Base-by-base conservation (phyloP, 2,329 filamentous ascomycete species). In the Clarireedia paspali region DNA sequence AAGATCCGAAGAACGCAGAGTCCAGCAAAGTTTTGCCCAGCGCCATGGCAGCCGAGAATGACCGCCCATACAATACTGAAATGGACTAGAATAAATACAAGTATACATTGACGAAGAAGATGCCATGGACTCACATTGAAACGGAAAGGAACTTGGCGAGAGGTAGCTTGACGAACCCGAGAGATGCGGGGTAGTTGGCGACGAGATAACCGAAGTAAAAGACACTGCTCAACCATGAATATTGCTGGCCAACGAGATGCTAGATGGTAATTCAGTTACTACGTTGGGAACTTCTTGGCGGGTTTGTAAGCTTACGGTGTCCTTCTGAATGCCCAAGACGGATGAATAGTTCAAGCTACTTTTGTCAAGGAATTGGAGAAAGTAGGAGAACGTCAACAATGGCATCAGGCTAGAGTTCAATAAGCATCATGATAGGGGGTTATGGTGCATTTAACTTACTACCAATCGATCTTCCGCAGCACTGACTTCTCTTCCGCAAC, bases 71-170 rank as follows among this genome's bases (percentile, higher is more conserved):
- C 0, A 78, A 81, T 38, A 86, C 76, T 0, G 82, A 79, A 1
- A 82, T 79, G 0, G 73, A 6, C 9, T 9, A 44, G 40, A 44
- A 44, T 17, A 23, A 15, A 23, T 44, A 9, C n/a, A 7, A 70
- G 61, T 81, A 88, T 65, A 77, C 78, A 15, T 75, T 71, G 1
- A 81, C 79, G 0, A 77, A 81, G 0, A 83, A 83, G 60, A 85
- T 84, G 65, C 80, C 81, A 55, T 76, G 72, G 2, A 87, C 71
- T 1, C 81, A 74, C 0, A 73, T 42, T 1, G 82, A 82, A 81
- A 82, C 84, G 53, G 78, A 73, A 50, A 84, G 72, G 65, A 84
- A 84, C 64, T 84, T 85, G 0, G 78, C 82, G 5, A 85, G 65
- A 1, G 53, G 53, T 7, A 84, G 67, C 2, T 75, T 71, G 49